Evolutionary conservation across 2,329 filamentous ascomycete species (phyloP).

Genomic region (Pseudogymnoascus sp.): DNA sequence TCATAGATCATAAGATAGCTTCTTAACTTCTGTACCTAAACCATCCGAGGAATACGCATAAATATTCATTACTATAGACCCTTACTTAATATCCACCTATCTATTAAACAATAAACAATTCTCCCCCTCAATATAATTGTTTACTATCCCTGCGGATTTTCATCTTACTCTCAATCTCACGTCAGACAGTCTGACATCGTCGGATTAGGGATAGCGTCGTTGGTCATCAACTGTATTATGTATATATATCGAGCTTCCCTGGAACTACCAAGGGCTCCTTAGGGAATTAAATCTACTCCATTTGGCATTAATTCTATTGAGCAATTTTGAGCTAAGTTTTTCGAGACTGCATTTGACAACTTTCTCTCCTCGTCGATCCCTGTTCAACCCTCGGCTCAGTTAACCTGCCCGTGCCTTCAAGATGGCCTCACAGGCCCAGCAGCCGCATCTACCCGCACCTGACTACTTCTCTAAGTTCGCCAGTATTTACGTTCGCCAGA

Average conservation of each 20-base stretch:
- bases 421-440: not conserved
- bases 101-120: too few species aligned
- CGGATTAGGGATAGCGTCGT: not conserved
- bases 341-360: not conserved
- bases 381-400: not conserved
- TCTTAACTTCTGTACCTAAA: too few species aligned
- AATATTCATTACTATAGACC: too few species aligned
- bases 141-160: not conserved
- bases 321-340: not conserved
- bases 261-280: not conserved
- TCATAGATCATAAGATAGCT: too few species aligned
- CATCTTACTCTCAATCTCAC: not conserved
- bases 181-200: not conserved
- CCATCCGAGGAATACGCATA: too few species aligned
- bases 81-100: too few species aligned
- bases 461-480: constrained; percentile 29
- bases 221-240: not conserved
- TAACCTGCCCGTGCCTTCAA: too few species aligned
- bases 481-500: constrained; percentile 23
- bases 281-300: not conserved
- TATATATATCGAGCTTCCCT: not conserved
- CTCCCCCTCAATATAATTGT: too few species aligned
- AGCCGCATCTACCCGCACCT: constrained; percentile 15
- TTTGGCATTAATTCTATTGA: not conserved
- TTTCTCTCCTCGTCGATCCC: not conserved